These are phyloP conservation scores for Echium plantagineum DNA, from an alignment of 257 asterid species.

Conservation along the genomic window DNA sequence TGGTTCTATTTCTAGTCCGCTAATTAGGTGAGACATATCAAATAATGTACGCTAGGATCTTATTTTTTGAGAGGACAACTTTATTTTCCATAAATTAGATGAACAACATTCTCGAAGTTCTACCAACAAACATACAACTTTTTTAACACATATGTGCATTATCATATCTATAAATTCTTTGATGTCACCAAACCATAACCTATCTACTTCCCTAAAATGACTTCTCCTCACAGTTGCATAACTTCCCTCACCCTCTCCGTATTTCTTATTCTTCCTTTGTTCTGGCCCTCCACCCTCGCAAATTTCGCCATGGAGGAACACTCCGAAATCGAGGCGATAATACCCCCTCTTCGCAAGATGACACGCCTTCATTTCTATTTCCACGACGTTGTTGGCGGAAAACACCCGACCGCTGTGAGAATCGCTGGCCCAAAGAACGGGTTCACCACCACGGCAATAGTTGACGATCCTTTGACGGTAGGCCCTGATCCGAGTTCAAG, in stretches of 20 bases:
- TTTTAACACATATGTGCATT: too few species aligned
- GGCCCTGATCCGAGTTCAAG: slow-evolving; percentile 28
- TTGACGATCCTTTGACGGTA: slow-evolving; percentile 42
- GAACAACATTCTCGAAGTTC: too few species aligned
- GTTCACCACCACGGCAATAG: slow-evolving; percentile 31
- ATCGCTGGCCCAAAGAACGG: slow-evolving; percentile 18
- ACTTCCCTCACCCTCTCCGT: slow-evolving; percentile 12
- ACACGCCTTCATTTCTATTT: slow-evolving; percentile 49
- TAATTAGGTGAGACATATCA: too few species aligned
- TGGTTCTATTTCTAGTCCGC: too few species aligned
- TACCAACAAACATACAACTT: too few species aligned
- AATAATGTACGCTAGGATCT: too few species aligned
- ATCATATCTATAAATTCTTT: too few species aligned
- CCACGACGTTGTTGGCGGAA: slow-evolving; percentile 41
- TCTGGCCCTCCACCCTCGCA: slow-evolving; percentile 6
- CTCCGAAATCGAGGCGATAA: not conserved
- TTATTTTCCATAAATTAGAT: too few species aligned
- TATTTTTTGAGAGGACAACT: too few species aligned
- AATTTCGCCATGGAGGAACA: slow-evolving; percentile 20
- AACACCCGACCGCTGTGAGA: slow-evolving; percentile 24
- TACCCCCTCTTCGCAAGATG: slow-evolving; percentile 8
- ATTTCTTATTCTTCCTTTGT: slow-evolving; percentile 8
- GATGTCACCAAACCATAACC: not conserved
- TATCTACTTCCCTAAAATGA: slow-evolving; percentile 3
- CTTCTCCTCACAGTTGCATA: slow-evolving; percentile 9